Conservation (phyloP, 208 protist species). For the Acanthamoeba culbertsoni region DNA sequence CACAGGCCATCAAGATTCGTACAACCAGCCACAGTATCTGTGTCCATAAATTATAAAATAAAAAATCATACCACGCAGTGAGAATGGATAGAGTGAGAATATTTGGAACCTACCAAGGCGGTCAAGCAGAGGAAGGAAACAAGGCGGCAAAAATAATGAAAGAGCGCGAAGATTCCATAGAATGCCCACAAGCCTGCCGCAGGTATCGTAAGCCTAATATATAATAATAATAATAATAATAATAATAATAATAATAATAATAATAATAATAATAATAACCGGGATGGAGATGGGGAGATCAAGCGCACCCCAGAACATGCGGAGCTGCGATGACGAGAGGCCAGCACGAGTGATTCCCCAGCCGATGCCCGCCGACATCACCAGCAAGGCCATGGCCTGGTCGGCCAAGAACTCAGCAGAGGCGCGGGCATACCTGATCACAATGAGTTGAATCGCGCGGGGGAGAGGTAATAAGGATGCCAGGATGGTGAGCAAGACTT, state of each 20-base stretch:
- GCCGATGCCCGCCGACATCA: not conserved
- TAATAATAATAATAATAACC: too few relatives aligned
- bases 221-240: too few relatives aligned
- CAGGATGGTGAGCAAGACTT: not conserved
- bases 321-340: not conserved
- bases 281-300: too few relatives aligned
- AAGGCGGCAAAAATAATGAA: too few relatives aligned
- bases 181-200: too few relatives aligned
- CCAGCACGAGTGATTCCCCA: not conserved
- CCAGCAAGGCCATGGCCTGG: not conserved
- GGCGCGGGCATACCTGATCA: not conserved
- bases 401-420: not conserved
- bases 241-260: too few relatives aligned
- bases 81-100: not conserved
- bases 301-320: not conserved
- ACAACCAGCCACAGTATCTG: not conserved
- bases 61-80: not conserved
- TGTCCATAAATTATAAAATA: too few relatives aligned
- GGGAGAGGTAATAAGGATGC: not conserved
- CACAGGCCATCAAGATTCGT: not conserved
- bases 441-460: not conserved
- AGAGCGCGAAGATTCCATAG: too few relatives aligned
- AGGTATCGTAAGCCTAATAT: too few relatives aligned
- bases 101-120: too few relatives aligned
- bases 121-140: too few relatives aligned